phyloP scores from a whole-genome alignment of 345 rosid genomes.

The Camelina neglecta region DNA sequence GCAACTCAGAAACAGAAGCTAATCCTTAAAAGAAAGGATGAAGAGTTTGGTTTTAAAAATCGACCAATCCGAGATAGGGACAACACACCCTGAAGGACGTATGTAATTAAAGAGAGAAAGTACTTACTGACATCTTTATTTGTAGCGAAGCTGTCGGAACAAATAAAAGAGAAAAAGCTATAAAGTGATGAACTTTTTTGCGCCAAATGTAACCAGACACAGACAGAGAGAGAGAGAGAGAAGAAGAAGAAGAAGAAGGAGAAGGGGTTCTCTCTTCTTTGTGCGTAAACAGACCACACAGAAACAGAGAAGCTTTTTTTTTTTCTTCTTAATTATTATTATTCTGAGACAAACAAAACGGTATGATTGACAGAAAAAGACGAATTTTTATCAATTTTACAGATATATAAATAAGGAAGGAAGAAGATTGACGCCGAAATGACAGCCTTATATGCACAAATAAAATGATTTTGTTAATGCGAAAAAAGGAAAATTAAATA shows the following conservation, averaged over 20 bases:
- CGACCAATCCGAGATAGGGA: no score
- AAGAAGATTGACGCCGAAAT: constrained; percentile 43
- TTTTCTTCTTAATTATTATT: neutral
- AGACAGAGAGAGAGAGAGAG: neutral
- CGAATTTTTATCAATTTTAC: constrained; percentile 16
- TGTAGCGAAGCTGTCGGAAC: constrained; percentile 45
- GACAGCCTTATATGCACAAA: constrained; percentile 38
- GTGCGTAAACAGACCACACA: constrained; percentile 26
- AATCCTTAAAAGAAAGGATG: no score
- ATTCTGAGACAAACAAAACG: constrained; percentile 35
- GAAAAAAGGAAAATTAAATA: constrained; percentile 8
- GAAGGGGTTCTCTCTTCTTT: constrained; percentile 29
- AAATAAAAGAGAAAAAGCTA: constrained; percentile 13
- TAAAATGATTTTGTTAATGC: constrained; percentile 26
- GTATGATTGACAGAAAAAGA: constrained; percentile 28
- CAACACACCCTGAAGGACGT: no score
- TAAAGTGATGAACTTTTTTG: constrained; percentile 42
- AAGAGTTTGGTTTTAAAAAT: no score
- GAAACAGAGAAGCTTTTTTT: constrained; percentile 14
- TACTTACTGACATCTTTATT: constrained; percentile 52
- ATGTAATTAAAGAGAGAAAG: constrained; percentile 10
- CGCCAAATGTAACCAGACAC: constrained; percentile 38
- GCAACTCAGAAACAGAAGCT: no score
- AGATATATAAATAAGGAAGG: constrained; percentile 28
- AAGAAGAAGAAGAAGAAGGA: neutral